Percentiles rank a stretch among this genome's conserved stretches.
Evolutionary conservation across 2,329 filamentous ascomycete species (phyloP).

Genomic region (Venturia aucupariae): DNA sequence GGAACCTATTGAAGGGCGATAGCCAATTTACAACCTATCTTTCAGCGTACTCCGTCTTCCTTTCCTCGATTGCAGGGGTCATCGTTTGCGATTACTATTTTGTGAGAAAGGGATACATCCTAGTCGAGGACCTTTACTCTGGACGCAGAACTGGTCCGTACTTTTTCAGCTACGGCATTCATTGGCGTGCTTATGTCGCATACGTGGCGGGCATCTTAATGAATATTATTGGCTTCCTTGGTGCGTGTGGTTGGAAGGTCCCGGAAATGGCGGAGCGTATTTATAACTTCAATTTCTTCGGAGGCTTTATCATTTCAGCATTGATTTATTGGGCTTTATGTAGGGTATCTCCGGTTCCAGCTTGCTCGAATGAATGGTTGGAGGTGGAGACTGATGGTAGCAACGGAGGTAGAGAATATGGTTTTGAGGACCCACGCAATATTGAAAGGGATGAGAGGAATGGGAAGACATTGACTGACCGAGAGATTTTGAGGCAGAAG

Average conservation of each 20-base stretch:
- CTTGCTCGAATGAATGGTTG: constrained; percentile 62
- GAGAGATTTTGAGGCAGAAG: too few relatives aligned
- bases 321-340: constrained; percentile 62
- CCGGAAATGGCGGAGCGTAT: constrained; percentile 74
- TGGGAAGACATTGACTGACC: too few relatives aligned
- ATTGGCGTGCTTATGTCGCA: constrained; percentile 75
- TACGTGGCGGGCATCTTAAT: constrained; percentile 78
- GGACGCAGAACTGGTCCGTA: constrained; percentile 59
- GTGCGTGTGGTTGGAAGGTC: constrained; percentile 62
- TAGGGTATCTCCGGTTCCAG: constrained; percentile 61
- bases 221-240: constrained; percentile 87
- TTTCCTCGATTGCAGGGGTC: constrained; percentile 89
- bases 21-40: constrained; percentile 90
- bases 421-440: constrained; percentile 11
- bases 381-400: constrained; percentile 56
- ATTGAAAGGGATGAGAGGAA: neutral
- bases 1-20: constrained; percentile 62
- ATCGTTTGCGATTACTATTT: constrained; percentile 83
- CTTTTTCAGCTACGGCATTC: constrained; percentile 62
- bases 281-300: constrained; percentile 87
- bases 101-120: constrained; percentile 72
- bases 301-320: constrained; percentile 64
- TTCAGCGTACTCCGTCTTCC: constrained; percentile 84
- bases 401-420: constrained; percentile 25
- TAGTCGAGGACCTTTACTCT: constrained; percentile 71